Percentiles rank a stretch among this genome's conserved stretches.
Evolutionary conservation across 352 stramenopile genomes (phyloP).

Genomic region (Phytophthora sp.): DNA sequence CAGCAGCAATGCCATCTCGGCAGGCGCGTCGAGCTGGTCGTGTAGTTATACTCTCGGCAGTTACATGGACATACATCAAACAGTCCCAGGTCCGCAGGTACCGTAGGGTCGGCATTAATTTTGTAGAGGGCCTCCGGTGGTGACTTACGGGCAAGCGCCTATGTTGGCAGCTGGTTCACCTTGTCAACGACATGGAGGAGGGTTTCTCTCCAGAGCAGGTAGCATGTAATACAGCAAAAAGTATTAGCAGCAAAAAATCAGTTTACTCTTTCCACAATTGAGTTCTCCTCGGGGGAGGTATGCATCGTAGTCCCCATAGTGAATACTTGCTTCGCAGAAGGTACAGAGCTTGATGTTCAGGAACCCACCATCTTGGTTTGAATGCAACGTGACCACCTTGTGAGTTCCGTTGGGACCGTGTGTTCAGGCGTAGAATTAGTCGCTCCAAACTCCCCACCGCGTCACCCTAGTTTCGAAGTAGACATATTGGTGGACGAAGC

Average conservation of each 20-base stretch:
- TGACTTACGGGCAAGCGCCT: constrained; percentile 6
- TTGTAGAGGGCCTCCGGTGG: constrained; percentile 20
- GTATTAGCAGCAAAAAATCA: background rate
- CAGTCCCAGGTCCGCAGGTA: constrained; percentile 20
- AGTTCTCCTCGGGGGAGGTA: constrained; percentile 32
- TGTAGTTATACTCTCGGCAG: background rate
- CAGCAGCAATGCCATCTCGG: constrained; percentile 3
- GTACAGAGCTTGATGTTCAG: background rate
- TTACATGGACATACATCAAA: constrained; percentile 17
- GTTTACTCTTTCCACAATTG: constrained; percentile 21
- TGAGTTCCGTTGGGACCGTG: constrained; percentile 3
- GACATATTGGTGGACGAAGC: constrained; percentile 28
- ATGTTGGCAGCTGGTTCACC: constrained; percentile 10
- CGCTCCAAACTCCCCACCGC: background rate
- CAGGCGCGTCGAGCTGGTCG: constrained; percentile 20
- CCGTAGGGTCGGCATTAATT: constrained; percentile 10
- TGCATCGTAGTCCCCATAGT: constrained; percentile 9
- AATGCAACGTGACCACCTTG: constrained; percentile 10
- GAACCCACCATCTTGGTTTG: constrained; percentile 30
- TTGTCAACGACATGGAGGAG: constrained; percentile 19
- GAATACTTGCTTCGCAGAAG: constrained; percentile 20
- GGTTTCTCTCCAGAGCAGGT: constrained; percentile 25
- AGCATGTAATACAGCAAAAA: constrained; percentile 20
- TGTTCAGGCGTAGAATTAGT: constrained; percentile 5
- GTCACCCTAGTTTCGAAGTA: constrained; percentile 6